Evolutionary conservation across 2,329 filamentous ascomycete genomes (phyloP), one percentile per base, ranked within the genome.

Genomic region (Microsporum canis): DNA sequence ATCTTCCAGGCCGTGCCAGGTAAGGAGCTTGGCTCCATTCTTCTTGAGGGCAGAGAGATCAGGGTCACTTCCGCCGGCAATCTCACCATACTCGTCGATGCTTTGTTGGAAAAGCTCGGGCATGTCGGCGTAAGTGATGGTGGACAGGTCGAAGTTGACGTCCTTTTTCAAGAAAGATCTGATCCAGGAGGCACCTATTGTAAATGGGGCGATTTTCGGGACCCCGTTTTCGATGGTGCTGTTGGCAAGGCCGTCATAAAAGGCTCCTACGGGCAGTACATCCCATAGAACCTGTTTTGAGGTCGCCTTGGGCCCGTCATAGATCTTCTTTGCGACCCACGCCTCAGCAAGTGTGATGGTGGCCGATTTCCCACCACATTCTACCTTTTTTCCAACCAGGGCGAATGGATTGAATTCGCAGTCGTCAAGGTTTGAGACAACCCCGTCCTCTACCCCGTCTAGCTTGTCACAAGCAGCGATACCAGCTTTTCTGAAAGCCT

Each of bases 111-210:
- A 27, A 8, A 47, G 39, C 14, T 59, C 27, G 23, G 43, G 58
- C 12, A 45, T 12, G 29, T 59, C 41, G n/a, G 39, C 58, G 43
- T 47, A 59, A 5, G 38, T 45, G 41, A 59, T 17, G 12, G 58
- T 59, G 31, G 38, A 12, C 7, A 38, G 43, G 39, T 58, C 56
- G 6, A 41, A 58, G 36, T 58, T 43, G 12, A 36, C 12, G 36
- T 58, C 56, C 27, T 58, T 58, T n/a, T 58, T 41, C 36, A 58
- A 45, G 29, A 58, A 58, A 31, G 8, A 58, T 29, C 38, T 58
- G 36, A 45, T 45, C 36, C 39, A 58, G 17, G 36, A 33, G 23
- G n/a, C 12, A 10, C 7, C 5, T 5, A 58, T 36, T 5, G 10
- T n/a, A 10, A 31, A 41, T 10, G 56, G 56, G 10, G 8, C 34